Evolutionary conservation across 1,284 basidiomycete genomes (phyloP).

Genomic region (Tilletia setariae): DNA sequence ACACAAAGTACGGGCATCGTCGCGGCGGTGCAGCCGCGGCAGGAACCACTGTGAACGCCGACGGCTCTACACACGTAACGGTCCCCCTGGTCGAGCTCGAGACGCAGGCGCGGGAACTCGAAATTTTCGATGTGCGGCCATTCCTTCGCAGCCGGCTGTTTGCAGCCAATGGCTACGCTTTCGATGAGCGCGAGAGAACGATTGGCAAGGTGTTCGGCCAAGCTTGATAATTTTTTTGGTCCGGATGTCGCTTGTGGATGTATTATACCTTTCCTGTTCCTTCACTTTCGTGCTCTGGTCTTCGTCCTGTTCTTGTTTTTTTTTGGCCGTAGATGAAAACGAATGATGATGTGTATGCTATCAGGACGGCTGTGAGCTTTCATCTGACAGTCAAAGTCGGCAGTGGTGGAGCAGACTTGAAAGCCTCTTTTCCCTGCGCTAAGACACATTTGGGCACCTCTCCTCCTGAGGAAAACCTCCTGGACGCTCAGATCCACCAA

Average conservation of each 20-base stretch:
- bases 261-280: neutral
- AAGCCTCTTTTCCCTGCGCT: too few species aligned
- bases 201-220: constrained; percentile 48
- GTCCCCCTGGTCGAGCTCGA: constrained; percentile 54
- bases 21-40: constrained; percentile 16
- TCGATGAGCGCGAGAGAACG: constrained; percentile 35
- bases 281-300: neutral
- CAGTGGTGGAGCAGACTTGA: too few species aligned
- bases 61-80: constrained; percentile 27
- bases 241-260: neutral
- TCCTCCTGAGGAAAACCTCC: too few species aligned
- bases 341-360: too few species aligned
- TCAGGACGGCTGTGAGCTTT: neutral
- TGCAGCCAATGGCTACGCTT: constrained; percentile 78
- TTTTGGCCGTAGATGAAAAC: neutral
- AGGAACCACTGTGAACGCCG: neutral
- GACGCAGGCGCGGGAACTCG: constrained; percentile 75
- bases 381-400: too few species aligned
- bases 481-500: too few species aligned
- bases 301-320: neutral
- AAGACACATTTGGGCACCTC: too few species aligned
- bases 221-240: neutral
- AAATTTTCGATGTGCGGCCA: constrained; percentile 82
- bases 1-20: constrained; percentile 58
- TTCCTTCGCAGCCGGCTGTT: constrained; percentile 85